Base-by-base conservation (phyloP, 495 filamentous ascomycete species). In the Tuber indicum region DNA sequence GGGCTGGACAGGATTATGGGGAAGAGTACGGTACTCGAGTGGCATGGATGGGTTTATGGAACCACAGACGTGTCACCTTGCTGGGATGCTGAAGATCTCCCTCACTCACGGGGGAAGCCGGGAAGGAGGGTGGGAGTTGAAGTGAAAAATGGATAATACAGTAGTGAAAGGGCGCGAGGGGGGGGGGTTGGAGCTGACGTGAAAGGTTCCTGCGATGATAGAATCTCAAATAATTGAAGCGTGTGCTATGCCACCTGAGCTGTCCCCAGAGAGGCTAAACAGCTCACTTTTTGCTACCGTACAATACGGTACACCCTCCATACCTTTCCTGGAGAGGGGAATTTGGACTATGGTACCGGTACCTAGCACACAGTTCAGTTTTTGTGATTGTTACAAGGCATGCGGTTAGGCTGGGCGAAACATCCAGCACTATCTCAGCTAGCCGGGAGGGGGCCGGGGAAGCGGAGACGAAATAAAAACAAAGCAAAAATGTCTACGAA, bases 61-160 rank as follows among this genome's bases (percentile, higher is more conserved):
- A 79, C 78, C 76, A 72, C 77, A 80, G 78, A 80, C 78, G 77
- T 80, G 78, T 80, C 77, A 80, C 74, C 77, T 78, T 75, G 44
- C 78, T 80, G 49, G 78, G 78, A 80, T 76, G 74, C 75, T 76
- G 78, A 76, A 79, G 78, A 80, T 32, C 32, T 80, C 74, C 78
- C 26, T 66, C 58, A 66, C 26, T 80, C 74, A 80, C 78, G 58
- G 71, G 76, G 78, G 77, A 71, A 47, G 41, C 66, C 74, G 45
- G 69, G 70, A 36, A 66, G 52, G 52, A 12, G 52, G 3, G 52
- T 3, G n/a, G 52, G 23, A 12, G 10, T 26, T 26, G 26, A 12
- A 66, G 12, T 0, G 58, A 66, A 66, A 7, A 26, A 36, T 32
- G 58, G n/a, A 66, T 17, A 10, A 36, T 66, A n/a, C n/a, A n/a